phyloP scores from a whole-genome alignment of 164 flowering plant genomes.

The Nymphaea thermarum region DNA sequence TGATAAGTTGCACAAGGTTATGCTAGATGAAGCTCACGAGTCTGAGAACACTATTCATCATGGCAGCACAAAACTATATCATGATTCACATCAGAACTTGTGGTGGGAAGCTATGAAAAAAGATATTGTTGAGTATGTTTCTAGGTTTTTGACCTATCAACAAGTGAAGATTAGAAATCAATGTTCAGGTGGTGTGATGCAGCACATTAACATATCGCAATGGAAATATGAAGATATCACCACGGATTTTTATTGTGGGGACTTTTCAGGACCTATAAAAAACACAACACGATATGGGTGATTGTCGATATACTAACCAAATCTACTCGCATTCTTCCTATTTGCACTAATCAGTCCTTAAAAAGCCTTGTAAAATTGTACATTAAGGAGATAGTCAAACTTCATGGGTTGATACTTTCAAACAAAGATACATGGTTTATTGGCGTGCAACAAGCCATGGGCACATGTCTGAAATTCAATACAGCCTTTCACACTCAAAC shows the following conservation, averaged over 20 bases:
- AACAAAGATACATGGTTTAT: conserved; percentile 1
- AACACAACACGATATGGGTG: neutral
- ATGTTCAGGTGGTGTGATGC: neutral
- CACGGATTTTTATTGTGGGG: neutral
- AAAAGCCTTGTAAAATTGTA: too few relatives aligned
- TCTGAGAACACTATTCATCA: neutral
- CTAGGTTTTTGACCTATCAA: neutral
- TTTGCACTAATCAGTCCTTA: neutral
- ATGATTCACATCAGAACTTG: neutral
- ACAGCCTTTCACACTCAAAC: conserved; percentile 5
- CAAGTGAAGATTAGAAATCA: neutral
- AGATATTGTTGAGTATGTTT: neutral
- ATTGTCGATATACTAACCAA: conserved; percentile 1
- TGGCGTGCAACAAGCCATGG: neutral
- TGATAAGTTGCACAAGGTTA: neutral
- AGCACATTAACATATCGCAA: neutral
- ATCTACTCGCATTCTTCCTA: neutral
- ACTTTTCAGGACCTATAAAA: neutral
- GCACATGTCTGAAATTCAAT: neutral
- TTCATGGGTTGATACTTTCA: neutral
- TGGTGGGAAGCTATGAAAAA: neutral
- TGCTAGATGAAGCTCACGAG: neutral
- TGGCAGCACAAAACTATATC: neutral
- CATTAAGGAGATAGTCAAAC: too few relatives aligned
- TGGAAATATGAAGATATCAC: conserved; percentile 4